Evolutionary conservation across 192 early-diverging fungal genomes (phyloP).

Genomic region (Entomortierella lignicola): DNA sequence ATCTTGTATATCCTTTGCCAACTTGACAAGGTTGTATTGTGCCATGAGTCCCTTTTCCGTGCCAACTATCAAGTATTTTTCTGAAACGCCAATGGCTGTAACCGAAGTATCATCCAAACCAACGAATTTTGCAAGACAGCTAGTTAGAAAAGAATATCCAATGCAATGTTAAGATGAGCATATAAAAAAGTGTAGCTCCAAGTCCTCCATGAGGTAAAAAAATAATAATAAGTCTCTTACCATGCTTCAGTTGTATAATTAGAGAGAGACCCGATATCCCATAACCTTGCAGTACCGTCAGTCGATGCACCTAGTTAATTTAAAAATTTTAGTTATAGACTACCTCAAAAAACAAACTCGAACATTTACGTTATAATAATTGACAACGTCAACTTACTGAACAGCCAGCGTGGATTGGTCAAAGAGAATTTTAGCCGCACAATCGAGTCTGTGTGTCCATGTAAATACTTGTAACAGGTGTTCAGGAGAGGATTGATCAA

Average conservation of each 20-base stretch:
- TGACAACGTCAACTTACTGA: conserved; percentile 48
- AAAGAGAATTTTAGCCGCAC: conserved; percentile 56
- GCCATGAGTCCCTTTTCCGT: conserved; percentile 30
- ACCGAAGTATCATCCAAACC: conserved; percentile 25
- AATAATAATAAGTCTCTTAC: conserved; percentile 5
- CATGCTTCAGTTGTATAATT: conserved; percentile 35
- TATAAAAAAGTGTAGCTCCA: no score
- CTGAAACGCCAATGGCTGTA: conserved; percentile 43
- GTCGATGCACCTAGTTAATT: conserved; percentile 58
- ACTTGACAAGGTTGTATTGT: conserved; percentile 28
- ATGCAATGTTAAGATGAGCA: no score
- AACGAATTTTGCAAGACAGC: conserved; percentile 48
- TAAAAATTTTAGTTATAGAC: no score
- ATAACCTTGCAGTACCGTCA: conserved; percentile 58
- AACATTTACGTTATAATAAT: no score
- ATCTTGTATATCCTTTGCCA: not conserved
- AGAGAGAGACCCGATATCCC: conserved; percentile 61
- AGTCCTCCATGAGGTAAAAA: no score
- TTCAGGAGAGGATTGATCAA: conserved; percentile 57
- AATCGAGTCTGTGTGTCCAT: conserved; percentile 56
- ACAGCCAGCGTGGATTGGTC: conserved; percentile 57
- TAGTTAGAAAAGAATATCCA: not conserved
- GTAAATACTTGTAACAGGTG: conserved; percentile 59
- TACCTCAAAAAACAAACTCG: no score
- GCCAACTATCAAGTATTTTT: conserved; percentile 38